These are phyloP conservation scores for Rhodotorula sp. DNA, from an alignment of 1,284 basidiomycete genomes.

Conservation along the genomic window DNA sequence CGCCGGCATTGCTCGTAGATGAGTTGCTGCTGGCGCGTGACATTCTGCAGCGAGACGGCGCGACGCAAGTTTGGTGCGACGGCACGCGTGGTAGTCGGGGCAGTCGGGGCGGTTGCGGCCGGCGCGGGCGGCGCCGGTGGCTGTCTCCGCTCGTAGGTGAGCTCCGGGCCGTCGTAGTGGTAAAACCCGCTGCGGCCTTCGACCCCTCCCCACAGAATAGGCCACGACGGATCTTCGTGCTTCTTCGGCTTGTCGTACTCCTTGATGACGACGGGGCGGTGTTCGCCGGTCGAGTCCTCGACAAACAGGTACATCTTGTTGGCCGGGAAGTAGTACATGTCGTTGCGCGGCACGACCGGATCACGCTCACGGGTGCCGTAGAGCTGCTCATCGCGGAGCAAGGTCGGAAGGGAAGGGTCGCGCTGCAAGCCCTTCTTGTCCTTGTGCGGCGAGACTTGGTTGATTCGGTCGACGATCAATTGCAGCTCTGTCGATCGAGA, in stretches of 20 bases:
- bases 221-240: constrained; percentile 55
- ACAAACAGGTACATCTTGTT: constrained; percentile 79
- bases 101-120: neutral
- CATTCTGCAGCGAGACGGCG: constrained; percentile 29
- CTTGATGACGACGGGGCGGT: constrained; percentile 57
- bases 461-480: constrained; percentile 48
- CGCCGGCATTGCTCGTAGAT: neutral
- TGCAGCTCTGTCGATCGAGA: constrained; percentile 45
- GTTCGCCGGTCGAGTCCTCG: constrained; percentile 80
- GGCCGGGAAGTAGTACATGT: constrained; percentile 84
- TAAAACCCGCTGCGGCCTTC: constrained; percentile 52
- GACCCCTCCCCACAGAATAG: constrained; percentile 52
- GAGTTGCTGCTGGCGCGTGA: constrained; percentile 1
- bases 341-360: constrained; percentile 77
- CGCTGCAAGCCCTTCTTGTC: constrained; percentile 40
- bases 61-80: constrained; percentile 32
- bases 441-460: constrained; percentile 39
- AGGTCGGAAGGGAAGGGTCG: constrained; percentile 48
- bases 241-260: constrained; percentile 53
- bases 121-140: constrained; percentile 4
- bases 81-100: constrained; percentile 5
- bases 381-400: constrained; percentile 83
- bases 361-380: constrained; percentile 87
- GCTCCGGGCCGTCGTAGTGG: constrained; percentile 40
- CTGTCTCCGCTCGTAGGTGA: constrained; percentile 24